A percentile compares a stretch with the other conserved stretches of the same genome.
Conservation (phyloP, 2,329 filamentous ascomycete species). For the Aspergillus sp. region DNA sequence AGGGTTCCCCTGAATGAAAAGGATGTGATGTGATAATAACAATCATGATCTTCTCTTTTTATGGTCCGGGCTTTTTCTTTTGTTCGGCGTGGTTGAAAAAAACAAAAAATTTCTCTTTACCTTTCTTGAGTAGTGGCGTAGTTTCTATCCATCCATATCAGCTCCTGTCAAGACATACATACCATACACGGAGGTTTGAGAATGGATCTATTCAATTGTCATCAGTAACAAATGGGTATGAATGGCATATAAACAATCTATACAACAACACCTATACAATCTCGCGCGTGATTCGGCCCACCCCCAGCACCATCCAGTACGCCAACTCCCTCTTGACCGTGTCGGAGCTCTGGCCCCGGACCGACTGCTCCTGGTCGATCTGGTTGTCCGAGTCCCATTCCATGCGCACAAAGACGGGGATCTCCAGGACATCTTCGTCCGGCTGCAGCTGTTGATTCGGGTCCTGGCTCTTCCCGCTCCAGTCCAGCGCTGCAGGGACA, state of each 20-base stretch:
- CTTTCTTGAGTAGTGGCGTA: neutral
- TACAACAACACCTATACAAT: conserved; percentile 10
- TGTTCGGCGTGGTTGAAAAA: conserved; percentile 21
- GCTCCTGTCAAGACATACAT: too few relatives aligned
- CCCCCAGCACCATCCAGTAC: conserved; percentile 91
- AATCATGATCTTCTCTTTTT: conserved; percentile 19
- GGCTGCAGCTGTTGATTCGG: conserved; percentile 31
- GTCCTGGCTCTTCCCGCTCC: conserved; percentile 20
- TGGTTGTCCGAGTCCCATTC: conserved; percentile 76
- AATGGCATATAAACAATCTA: conserved; percentile 5
- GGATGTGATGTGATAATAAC: conserved; percentile 24
- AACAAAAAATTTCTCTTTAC: conserved; percentile 12
- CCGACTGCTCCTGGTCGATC: conserved; percentile 36
- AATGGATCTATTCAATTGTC: too few relatives aligned
- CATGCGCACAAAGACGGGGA: conserved; percentile 88
- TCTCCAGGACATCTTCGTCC: conserved; percentile 72
- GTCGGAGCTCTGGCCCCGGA: conserved; percentile 55
- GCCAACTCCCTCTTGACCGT: conserved; percentile 83
- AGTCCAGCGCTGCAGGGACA: conserved; percentile 26
- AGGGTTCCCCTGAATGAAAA: conserved; percentile 11
- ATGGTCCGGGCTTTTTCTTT: conserved; percentile 19
- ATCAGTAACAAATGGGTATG: neutral
- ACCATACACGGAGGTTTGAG: too few relatives aligned
- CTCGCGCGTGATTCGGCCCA: conserved; percentile 67
- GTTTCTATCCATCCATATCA: neutral